These are phyloP conservation scores for Dentipellis fragilis DNA, from an alignment of 768 basidiomycete genomes.

Conservation along the genomic window DNA sequence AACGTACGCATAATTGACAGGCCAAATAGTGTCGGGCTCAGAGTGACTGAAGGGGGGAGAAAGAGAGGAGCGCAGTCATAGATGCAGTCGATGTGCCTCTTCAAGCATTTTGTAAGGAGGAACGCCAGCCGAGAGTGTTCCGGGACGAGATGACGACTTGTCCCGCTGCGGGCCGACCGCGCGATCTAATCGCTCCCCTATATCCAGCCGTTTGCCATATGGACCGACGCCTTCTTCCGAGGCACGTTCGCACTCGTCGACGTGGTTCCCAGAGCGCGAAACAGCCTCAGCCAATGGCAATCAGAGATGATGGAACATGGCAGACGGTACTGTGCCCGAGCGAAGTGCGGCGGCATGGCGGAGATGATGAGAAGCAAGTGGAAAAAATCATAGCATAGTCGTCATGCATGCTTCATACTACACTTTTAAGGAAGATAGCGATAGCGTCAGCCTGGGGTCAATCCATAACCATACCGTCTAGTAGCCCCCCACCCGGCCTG, in stretches of 20 bases:
- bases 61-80: neutral
- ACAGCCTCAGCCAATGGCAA: no score
- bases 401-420: neutral
- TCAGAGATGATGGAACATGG: no score
- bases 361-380: neutral
- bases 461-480: neutral
- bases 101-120: no score
- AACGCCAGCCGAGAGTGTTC: no score
- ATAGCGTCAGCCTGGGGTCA: neutral
- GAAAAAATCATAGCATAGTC: neutral
- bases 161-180: neutral
- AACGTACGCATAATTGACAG: neutral
- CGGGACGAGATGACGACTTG: no score
- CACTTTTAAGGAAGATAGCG: neutral
- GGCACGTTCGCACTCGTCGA: neutral
- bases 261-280: neutral
- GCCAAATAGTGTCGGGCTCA: neutral
- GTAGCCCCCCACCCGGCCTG: no score
- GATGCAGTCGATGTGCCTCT: no score
- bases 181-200: neutral
- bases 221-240: neutral
- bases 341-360: no score
- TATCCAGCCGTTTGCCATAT: neutral
- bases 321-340: no score
- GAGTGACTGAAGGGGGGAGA: neutral